Evolutionary conservation across 345 rosid genomes (phyloP).

Genomic region (Syzygium grande): DNA sequence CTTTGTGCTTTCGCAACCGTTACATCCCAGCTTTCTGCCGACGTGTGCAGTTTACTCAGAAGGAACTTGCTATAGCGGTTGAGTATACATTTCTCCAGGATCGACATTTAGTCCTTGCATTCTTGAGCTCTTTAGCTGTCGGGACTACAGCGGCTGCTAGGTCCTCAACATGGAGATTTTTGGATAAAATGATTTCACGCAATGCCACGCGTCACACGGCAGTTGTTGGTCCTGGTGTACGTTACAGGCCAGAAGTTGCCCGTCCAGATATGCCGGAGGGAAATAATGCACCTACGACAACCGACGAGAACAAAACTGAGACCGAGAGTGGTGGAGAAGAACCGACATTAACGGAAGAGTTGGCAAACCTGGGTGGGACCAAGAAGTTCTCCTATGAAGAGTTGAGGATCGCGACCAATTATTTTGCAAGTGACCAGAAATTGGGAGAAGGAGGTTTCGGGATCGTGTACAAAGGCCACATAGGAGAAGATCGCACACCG

Average conservation of each 20-base stretch:
- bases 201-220: background rate
- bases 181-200: conserved; percentile 2
- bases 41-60: conserved; percentile 61
- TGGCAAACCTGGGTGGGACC: background rate
- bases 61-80: conserved; percentile 47
- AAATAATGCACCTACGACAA: background rate
- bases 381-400: background rate
- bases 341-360: too few species aligned
- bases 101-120: conserved; percentile 64
- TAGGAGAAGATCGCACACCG: background rate
- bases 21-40: conserved; percentile 70
- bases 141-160: conserved; percentile 71
- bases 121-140: conserved; percentile 58
- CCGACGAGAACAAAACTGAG: background rate
- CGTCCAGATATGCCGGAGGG: background rate
- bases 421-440: background rate
- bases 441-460: background rate
- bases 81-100: conserved; percentile 58
- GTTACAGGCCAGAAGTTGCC: too few species aligned
- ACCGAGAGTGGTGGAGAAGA: background rate
- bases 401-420: background rate
- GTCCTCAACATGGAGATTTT: background rate
- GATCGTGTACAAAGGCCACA: background rate
- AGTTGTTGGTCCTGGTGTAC: background rate
- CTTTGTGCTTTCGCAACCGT: conserved; percentile 50